Conservation (phyloP, 768 basidiomycete genomes). For the Trametes punicea region DNA sequence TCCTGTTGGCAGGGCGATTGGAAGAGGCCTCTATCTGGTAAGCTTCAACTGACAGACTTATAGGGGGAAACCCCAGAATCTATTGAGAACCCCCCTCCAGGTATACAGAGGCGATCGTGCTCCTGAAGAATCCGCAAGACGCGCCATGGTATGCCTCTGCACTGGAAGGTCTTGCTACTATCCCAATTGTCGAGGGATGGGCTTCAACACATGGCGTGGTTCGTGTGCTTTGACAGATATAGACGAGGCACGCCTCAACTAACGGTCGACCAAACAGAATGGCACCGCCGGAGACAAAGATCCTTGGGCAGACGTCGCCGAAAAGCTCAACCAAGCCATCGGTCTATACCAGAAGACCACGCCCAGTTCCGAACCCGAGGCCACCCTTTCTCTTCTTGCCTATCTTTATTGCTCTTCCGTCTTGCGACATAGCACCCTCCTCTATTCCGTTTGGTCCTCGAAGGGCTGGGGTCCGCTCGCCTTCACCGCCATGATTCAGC, state of each 20-base stretch:
- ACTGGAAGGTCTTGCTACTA: conserved; percentile 80
- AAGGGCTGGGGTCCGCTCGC: conserved; percentile 85
- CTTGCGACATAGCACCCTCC: conserved; percentile 67
- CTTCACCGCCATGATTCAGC: conserved; percentile 70
- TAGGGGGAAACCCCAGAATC: no score
- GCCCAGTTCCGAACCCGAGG: conserved; percentile 44
- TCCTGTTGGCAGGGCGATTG: conserved; percentile 80
- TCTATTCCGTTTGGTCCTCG: conserved; percentile 80
- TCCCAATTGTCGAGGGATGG: conserved; percentile 83
- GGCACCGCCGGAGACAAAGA: conserved; percentile 54
- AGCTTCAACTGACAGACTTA: conserved; percentile 13
- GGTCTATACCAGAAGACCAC: conserved; percentile 58
- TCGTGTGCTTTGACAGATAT: conserved; percentile 30
- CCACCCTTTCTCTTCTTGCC: conserved; percentile 58
- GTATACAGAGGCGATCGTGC: conserved; percentile 80
- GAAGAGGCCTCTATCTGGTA: conserved; percentile 83
- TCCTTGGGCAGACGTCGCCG: conserved; percentile 72
- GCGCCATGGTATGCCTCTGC: conserved; percentile 86
- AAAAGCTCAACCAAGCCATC: conserved; percentile 65
- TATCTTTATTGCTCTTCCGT: conserved; percentile 66
- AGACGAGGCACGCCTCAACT: not conserved
- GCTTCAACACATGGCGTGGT: conserved; percentile 69
- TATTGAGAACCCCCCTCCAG: conserved; percentile 34
- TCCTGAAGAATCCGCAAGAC: conserved; percentile 76
- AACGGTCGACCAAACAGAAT: conserved; percentile 41